Evolutionary conservation across 768 basidiomycete genomes (phyloP).

Genomic region (Austroboletus eburneus): DNA sequence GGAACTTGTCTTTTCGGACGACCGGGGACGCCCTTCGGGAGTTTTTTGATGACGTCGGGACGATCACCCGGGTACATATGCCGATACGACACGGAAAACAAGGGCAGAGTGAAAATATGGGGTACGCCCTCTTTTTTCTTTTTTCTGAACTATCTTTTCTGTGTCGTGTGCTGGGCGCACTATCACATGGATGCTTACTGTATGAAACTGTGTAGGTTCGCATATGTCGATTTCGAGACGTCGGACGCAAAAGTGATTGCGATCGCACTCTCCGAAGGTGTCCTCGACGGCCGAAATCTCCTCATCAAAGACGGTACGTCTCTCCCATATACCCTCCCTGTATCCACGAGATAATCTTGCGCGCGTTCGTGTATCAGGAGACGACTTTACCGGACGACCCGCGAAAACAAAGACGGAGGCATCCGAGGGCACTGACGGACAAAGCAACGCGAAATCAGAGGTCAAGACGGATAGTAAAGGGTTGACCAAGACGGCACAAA

Average conservation of each 20-base stretch:
- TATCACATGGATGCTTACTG: no score
- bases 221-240: constrained; percentile 91
- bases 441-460: constrained; percentile 15
- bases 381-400: constrained; percentile 70
- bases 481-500: constrained; percentile 67
- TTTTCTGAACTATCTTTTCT: neutral
- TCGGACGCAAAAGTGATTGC: constrained; percentile 70
- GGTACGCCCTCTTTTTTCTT: constrained; percentile 47
- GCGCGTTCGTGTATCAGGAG: constrained; percentile 42
- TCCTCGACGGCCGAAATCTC: constrained; percentile 78
- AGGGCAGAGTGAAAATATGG: constrained; percentile 65
- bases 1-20: constrained; percentile 90
- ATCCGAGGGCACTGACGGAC: constrained; percentile 26
- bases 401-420: constrained; percentile 32
- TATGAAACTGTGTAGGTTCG: constrained; percentile 60
- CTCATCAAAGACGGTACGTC: constrained; percentile 87
- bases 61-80: constrained; percentile 80
- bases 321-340: no score
- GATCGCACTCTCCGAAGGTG: constrained; percentile 76
- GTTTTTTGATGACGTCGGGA: constrained; percentile 71
- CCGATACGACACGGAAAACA: constrained; percentile 66
- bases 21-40: constrained; percentile 61
- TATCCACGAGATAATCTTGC: no score
- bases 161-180: neutral
- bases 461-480: constrained; percentile 26